Percentiles rank a stretch among this genome's conserved stretches.
These are phyloP conservation scores for Trypanosoma lewisi DNA, from an alignment of 208 protist genomes.

Conservation along the genomic window DNA sequence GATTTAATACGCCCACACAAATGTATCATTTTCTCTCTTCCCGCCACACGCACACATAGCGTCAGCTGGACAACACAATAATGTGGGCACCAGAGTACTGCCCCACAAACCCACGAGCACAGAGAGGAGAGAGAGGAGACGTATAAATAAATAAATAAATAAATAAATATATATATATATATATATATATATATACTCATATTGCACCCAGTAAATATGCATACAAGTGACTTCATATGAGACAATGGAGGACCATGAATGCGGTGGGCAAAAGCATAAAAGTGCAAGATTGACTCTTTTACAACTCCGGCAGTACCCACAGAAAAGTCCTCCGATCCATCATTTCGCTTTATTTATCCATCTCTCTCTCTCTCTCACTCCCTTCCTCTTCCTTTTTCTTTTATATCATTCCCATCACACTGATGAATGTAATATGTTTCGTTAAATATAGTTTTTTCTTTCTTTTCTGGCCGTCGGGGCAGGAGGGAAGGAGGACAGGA, in stretches of 20 bases:
- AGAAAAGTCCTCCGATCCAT: neutral
- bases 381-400: slow-evolving; percentile 10
- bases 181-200: slow-evolving; percentile 2
- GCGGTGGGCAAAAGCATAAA: neutral
- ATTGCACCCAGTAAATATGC: neutral
- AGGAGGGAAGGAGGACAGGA: no score
- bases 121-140: neutral
- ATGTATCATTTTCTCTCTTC: no score
- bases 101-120: neutral
- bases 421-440: neutral
- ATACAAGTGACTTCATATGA: neutral
- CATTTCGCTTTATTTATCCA: neutral
- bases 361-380: slow-evolving; percentile 15
- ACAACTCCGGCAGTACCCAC: neutral
- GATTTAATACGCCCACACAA: no score
- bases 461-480: no score
- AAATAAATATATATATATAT: slow-evolving; percentile 8
- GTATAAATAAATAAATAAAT: neutral
- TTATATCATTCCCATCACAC: neutral
- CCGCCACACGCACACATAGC: no score
- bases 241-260: neutral
- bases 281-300: neutral
- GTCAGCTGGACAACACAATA: no score
- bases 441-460: no score
- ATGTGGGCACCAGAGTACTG: no score